phyloP scores from a whole-genome alignment of 2,329 filamentous ascomycete species.

The Botrytis fragariae region DNA sequence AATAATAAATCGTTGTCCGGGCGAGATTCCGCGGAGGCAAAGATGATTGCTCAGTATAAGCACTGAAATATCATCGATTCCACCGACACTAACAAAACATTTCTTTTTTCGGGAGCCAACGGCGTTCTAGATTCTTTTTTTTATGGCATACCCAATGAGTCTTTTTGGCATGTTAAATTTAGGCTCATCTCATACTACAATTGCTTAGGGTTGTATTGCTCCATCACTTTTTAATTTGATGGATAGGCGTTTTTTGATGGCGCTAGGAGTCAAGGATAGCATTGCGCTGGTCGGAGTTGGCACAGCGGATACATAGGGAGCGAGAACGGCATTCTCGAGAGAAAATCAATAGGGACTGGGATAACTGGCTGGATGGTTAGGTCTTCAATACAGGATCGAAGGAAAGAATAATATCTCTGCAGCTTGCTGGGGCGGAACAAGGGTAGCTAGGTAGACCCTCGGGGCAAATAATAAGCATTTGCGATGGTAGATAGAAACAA shows the following conservation, averaged over 20 bases:
- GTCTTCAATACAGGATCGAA: background rate
- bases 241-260: background rate
- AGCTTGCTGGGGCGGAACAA: background rate
- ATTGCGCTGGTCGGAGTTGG: background rate
- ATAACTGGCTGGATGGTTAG: background rate
- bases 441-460: background rate
- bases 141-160: constrained; percentile 7
- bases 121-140: constrained; percentile 1
- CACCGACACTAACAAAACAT: background rate
- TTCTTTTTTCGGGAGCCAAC: background rate
- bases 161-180: constrained; percentile 3
- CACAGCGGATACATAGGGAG: background rate
- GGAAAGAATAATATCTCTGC: background rate
- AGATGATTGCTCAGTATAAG: constrained; percentile 5
- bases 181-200: background rate
- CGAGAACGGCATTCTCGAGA: background rate
- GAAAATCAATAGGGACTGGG: background rate
- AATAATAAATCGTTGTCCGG: background rate
- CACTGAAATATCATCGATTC: background rate
- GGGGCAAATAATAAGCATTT: background rate
- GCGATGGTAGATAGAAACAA: background rate
- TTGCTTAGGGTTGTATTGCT: background rate
- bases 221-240: background rate
- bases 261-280: background rate
- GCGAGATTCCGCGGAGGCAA: constrained; percentile 1